Conservation (phyloP, 768 basidiomycete genomes). For the Goffeauzyma gilvescens region DNA sequence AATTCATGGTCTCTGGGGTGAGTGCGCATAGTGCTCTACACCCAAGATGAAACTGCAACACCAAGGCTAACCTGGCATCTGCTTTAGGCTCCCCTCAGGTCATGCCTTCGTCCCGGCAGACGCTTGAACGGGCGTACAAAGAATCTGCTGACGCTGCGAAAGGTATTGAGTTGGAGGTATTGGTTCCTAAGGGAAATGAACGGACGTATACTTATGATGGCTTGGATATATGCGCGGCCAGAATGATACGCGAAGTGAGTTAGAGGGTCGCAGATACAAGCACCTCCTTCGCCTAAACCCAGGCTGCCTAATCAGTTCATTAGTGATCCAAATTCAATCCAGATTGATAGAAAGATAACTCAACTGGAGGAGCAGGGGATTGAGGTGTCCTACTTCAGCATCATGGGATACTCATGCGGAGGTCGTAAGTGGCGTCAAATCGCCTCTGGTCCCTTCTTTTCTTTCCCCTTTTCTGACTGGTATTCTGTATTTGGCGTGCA, state of each 20-base stretch:
- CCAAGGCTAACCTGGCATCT: too few species aligned
- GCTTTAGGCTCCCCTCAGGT: too few species aligned
- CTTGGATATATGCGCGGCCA: constrained; percentile 25
- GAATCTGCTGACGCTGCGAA: too few species aligned
- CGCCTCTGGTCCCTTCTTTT: background rate
- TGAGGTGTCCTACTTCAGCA: constrained; percentile 9
- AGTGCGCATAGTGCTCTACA: too few species aligned
- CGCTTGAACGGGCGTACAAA: too few species aligned
- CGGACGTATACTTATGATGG: constrained; percentile 27
- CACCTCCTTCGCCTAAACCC: background rate
- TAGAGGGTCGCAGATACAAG: background rate
- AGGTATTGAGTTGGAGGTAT: background rate
- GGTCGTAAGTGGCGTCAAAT: constrained; percentile 26
- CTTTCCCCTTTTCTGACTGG: background rate
- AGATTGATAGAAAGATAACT: constrained; percentile 19
- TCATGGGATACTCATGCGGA: constrained; percentile 28
- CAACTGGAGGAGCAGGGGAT: constrained; percentile 16
- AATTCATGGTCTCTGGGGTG: too few species aligned
- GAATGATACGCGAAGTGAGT: constrained; percentile 19
- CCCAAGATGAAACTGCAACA: too few species aligned
- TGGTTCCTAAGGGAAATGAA: constrained; percentile 13
- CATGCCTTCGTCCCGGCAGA: too few species aligned
- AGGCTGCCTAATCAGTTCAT: too few species aligned
- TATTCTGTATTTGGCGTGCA: background rate
- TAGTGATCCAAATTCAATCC: too few species aligned